These are phyloP conservation scores for Tuber umbilicatum DNA, from an alignment of 495 filamentous ascomycete species.

Conservation along the genomic window DNA sequence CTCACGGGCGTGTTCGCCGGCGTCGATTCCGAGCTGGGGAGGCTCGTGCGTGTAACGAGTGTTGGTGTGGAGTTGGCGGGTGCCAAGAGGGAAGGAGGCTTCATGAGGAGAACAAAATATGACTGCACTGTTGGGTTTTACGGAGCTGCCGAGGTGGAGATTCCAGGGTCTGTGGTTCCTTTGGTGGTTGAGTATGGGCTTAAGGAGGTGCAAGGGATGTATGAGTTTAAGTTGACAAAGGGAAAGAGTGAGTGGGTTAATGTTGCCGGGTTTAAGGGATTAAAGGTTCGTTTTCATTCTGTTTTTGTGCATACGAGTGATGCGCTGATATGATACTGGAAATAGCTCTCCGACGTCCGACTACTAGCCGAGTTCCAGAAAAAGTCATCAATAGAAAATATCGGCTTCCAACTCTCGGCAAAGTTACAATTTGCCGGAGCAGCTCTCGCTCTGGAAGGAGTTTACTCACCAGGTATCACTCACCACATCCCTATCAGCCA, in stretches of 20 bases:
- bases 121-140: slow-evolving; percentile 24
- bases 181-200: slow-evolving; percentile 18
- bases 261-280: slow-evolving; percentile 30
- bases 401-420: slow-evolving; percentile 18
- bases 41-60: slow-evolving; percentile 17
- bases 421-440: slow-evolving; percentile 17
- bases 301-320: background rate
- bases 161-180: slow-evolving; percentile 27
- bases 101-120: slow-evolving; percentile 11
- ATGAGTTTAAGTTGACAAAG: slow-evolving; percentile 20
- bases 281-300: slow-evolving; percentile 17
- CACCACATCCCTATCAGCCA: background rate
- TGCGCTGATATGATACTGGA: slow-evolving; percentile 7
- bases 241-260: slow-evolving; percentile 25
- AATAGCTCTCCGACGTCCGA: slow-evolving; percentile 22
- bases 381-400: slow-evolving; percentile 1
- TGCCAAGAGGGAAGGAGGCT: background rate
- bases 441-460: slow-evolving; percentile 16
- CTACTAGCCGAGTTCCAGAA: slow-evolving; percentile 19
- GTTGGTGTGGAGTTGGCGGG: slow-evolving; percentile 24
- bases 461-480: slow-evolving; percentile 23
- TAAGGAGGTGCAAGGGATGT: slow-evolving; percentile 12
- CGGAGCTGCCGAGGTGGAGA: slow-evolving; percentile 18
- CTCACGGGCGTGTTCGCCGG: slow-evolving; percentile 15
- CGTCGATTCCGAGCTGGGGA: slow-evolving; percentile 12